Evolutionary conservation across 768 basidiomycete species (phyloP).

Genomic region (Mrakia frigida): DNA sequence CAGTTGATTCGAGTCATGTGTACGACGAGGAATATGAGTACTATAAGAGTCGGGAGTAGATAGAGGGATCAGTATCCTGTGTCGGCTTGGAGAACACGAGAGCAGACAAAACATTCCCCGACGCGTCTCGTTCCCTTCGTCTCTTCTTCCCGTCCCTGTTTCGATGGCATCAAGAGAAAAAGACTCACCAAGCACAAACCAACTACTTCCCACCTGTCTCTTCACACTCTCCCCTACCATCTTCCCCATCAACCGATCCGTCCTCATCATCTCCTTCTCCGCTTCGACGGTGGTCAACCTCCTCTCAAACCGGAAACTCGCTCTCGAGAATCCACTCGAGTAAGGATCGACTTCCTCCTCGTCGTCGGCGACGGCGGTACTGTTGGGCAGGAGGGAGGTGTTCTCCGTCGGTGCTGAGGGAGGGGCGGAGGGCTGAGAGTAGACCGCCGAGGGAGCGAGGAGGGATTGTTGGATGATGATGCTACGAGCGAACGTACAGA

Average conservation of each 20-base stretch:
- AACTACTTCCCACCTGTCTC: constrained; percentile 41
- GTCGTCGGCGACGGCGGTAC: constrained; percentile 25
- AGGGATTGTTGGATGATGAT: constrained; percentile 44
- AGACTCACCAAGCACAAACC: constrained; percentile 41
- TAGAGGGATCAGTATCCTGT: not conserved
- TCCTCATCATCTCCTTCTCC: constrained; percentile 34
- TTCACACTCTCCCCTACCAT: constrained; percentile 40
- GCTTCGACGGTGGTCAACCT: constrained; percentile 28
- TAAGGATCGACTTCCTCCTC: constrained; percentile 36
- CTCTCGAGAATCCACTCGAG: constrained; percentile 20
- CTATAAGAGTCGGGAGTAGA: not conserved
- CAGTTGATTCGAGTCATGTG: constrained; percentile 47
- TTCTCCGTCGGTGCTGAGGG: constrained; percentile 8
- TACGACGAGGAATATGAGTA: constrained; percentile 41
- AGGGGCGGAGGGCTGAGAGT: constrained; percentile 34
- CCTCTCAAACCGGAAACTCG: constrained; percentile 29
- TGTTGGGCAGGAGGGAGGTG: not conserved
- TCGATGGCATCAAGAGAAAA: not conserved
- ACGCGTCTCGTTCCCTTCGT: not conserved
- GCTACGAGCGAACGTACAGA: constrained; percentile 29
- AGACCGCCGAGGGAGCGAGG: constrained; percentile 41
- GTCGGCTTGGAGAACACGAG: not conserved
- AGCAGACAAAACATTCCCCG: not conserved
- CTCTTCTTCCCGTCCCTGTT: not conserved
- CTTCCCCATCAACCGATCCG: constrained; percentile 39